Evolutionary conservation across 1,284 basidiomycete species (phyloP), one percentile per base, ranked within the genome.

Genomic region (Marasmius tenuissimus): DNA sequence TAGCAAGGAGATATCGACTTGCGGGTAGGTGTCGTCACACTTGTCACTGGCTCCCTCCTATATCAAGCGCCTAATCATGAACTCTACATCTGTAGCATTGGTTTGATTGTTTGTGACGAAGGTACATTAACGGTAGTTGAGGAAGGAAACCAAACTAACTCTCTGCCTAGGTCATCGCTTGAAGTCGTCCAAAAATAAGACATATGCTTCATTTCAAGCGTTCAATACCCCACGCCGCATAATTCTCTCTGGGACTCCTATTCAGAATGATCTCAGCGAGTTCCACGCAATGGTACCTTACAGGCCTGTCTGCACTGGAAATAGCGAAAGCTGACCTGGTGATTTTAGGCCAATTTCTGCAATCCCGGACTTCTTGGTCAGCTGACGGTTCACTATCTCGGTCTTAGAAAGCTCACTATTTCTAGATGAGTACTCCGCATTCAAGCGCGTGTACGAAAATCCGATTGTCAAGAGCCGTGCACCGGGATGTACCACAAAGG

Each of bases 221-320:
- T 78, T 99, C 42, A 80, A 79, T 58, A 94, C 93, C 1, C 82
- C 82, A 4, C 81, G 93, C 27, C 81, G 94, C 49, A 84, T 96
- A 62, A 97, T 99, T 57, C 80, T 99, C 3, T 97, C 96, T 0
- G 97, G 97, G 18, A 99, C 97, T 1, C 97, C 97, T 0, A 94
- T 99, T 51, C 94, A 99, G 75, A 99, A 99, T 73, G 94, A 98
- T 72, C 79, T 99, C 18, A 83, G 91, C 61, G 97, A 99, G 74
- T 97, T 97, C 71, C 96, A 96, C 75, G 86, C 96, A 4, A 98
- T 98, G 96, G 94, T 94, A 61, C 58, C 81, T 67, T 49, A 37
- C 39, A 33, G 14, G 18, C 27, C 10, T 62, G 58, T 47, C 60
- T 60, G n/a, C 50, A 18, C 35, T 39, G 61, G 14, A 55, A 58